Evolutionary conservation across 108 stramenopile species (phyloP).

Genomic region (Cylindrotheca closterium): DNA sequence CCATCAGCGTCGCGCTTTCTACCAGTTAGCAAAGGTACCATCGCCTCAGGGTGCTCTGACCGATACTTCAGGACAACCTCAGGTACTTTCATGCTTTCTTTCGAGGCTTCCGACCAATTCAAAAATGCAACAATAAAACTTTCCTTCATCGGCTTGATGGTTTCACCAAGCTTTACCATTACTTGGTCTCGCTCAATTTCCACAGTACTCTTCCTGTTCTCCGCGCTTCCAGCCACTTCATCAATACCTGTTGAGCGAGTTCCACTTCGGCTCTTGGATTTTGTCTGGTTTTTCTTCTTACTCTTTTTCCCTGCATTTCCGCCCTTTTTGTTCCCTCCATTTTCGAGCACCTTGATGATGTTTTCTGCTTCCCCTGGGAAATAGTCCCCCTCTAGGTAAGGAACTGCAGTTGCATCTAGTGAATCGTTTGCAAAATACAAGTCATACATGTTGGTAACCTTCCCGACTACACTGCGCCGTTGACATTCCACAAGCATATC

Average conservation of each 20-base stretch:
- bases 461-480: slow-evolving; percentile 84
- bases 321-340: slow-evolving; percentile 68
- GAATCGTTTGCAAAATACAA: slow-evolving; percentile 85
- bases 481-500: slow-evolving; percentile 93
- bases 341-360: slow-evolving; percentile 93
- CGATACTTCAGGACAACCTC: slow-evolving; percentile 60
- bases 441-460: slow-evolving; percentile 94
- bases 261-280: slow-evolving; percentile 57
- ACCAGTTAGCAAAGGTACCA: slow-evolving; percentile 22
- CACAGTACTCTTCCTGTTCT: slow-evolving; percentile 36
- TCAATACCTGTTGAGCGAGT: slow-evolving; percentile 59
- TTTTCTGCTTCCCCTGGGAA: slow-evolving; percentile 98
- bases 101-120: slow-evolving; percentile 77
- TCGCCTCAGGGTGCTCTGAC: slow-evolving; percentile 29
- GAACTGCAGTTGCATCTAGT: slow-evolving; percentile 84
- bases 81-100: slow-evolving; percentile 76
- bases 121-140: slow-evolving; percentile 96
- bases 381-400: slow-evolving; percentile 98
- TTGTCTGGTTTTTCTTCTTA: slow-evolving; percentile 48
- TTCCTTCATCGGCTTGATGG: slow-evolving; percentile 95
- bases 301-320: slow-evolving; percentile 63
- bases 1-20: slow-evolving; percentile 57
- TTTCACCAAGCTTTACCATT: slow-evolving; percentile 92
- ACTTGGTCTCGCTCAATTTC: slow-evolving; percentile 86
- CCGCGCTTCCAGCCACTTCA: slow-evolving; percentile 66